Evolutionary conservation across 2,329 filamentous ascomycete genomes (phyloP), one percentile per base, ranked within the genome.

Genomic region (Colletotrichum incanum): DNA sequence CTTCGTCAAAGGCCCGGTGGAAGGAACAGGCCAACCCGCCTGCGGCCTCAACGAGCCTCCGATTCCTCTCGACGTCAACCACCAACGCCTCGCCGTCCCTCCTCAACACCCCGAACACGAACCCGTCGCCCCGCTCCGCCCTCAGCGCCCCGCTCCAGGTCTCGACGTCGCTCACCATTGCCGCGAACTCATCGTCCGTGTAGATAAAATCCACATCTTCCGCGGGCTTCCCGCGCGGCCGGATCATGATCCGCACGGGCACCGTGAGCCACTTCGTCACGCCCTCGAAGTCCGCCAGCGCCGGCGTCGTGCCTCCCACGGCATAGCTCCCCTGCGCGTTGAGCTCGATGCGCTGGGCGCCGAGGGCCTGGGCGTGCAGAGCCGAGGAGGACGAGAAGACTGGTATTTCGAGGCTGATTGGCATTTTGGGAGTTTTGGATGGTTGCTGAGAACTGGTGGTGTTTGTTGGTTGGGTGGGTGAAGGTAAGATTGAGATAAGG

Each of bases 1-100:
- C 79, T 23, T 83, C 80, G 75, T 91, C 89, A 70, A 89, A 89
- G 2, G 89, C 89, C 20, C 89, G 85, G 77, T 90, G 88, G 73
- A 90, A 87, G n/a, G 88, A 83, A 73, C 85, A 86, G 20, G 77
- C 78, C 41, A 83, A 83, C 2, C 85, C 86, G 8, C 73, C 76
- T 0, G 87, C 85, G 18, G 81, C 77, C 2, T 75, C 50, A 0
- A 88, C 79, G 5, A 91, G 83, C 63, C 75, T 73, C 2, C 43
- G 64, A 76, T 85, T 87, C 55, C 80, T 76, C n/a, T 77, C 74
- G 8, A 75, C 73, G 74, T 90, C 84, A n/a, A 89, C 72, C 20
- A 58, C 73, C 43, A 81, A 28, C 18, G 47, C 45, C 12, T 23
- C 20, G 31, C 18, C 14, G 14, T 50, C 55, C 28, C 72, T 63